A percentile compares a stretch with the other conserved stretches of the same genome.
Conservation (phyloP, 1,284 basidiomycete genomes). For the Volvariella volvacea region DNA sequence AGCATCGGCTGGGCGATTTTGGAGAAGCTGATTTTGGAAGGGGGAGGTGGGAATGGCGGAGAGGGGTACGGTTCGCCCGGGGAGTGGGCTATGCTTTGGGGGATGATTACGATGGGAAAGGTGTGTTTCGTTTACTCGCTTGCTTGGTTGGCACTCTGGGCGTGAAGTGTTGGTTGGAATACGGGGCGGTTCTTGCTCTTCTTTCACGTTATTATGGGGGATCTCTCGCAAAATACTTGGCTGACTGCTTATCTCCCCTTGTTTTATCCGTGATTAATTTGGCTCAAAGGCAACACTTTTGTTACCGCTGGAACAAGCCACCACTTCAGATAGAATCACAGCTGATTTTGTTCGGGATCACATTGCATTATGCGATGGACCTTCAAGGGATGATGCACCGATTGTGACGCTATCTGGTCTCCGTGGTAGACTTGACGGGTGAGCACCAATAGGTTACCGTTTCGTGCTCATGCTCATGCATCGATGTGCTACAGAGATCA, state of each 20-base stretch:
- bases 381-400: constrained; percentile 36
- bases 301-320: constrained; percentile 56
- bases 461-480: constrained; percentile 13
- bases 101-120: constrained; percentile 60
- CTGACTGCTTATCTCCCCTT: background rate
- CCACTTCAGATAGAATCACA: constrained; percentile 49
- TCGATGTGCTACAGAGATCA: constrained; percentile 34
- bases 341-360: constrained; percentile 77
- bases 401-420: constrained; percentile 79
- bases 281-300: constrained; percentile 64
- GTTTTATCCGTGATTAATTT: constrained; percentile 2
- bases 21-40: constrained; percentile 63
- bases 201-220: no score
- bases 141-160: no score
- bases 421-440: constrained; percentile 61
- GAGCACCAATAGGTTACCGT: constrained; percentile 16
- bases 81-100: constrained; percentile 78
- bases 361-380: constrained; percentile 53
- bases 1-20: constrained; percentile 81
- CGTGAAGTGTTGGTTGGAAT: no score
- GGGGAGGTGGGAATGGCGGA: constrained; percentile 33
- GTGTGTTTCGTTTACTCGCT: constrained; percentile 27
- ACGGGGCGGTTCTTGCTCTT: no score
- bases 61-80: constrained; percentile 10
- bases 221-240: no score